A percentile compares a stretch with the other conserved stretches of the same genome.
Evolutionary conservation across 192 early-diverging fungal genomes (phyloP).

Genomic region (Gonapodya prolifera): DNA sequence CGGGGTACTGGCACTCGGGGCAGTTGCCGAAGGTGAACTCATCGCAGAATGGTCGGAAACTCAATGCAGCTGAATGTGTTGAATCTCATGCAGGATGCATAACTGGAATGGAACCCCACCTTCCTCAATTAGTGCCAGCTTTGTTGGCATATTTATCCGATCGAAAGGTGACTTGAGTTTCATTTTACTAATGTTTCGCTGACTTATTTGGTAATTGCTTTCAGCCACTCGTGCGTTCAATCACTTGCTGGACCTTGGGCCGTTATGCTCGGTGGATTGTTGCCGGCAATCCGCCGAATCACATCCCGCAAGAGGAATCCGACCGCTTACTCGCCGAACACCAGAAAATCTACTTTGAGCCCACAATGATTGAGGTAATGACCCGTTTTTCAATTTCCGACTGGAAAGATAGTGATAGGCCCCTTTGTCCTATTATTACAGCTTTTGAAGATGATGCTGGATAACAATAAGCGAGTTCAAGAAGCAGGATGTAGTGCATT

Average conservation of each 20-base stretch:
- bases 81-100: slow-evolving; percentile 47
- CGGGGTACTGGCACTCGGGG: slow-evolving; percentile 93
- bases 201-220: not conserved
- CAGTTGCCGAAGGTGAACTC: slow-evolving; percentile 74
- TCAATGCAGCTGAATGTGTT: slow-evolving; percentile 10
- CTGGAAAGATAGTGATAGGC: too few species aligned
- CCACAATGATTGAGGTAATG: not conserved
- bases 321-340: not conserved
- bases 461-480: slow-evolving; percentile 97
- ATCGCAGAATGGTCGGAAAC: not conserved
- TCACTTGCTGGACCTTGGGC: slow-evolving; percentile 97
- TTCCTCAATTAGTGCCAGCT: slow-evolving; percentile 76
- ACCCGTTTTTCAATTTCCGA: too few species aligned
- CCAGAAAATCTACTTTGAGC: not conserved
- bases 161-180: slow-evolving; percentile 39
- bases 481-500: slow-evolving; percentile 94
- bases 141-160: slow-evolving; percentile 69
- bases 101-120: slow-evolving; percentile 75
- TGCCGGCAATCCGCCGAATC: slow-evolving; percentile 7
- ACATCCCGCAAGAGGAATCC: not conserved
- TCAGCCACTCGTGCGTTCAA: slow-evolving; percentile 85
- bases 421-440: not conserved
- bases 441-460: slow-evolving; percentile 62
- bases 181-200: not conserved
- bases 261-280: slow-evolving; percentile 77